Base-by-base conservation (phyloP, 164 flowering plant species). In the Macadamia tetraphylla region DNA sequence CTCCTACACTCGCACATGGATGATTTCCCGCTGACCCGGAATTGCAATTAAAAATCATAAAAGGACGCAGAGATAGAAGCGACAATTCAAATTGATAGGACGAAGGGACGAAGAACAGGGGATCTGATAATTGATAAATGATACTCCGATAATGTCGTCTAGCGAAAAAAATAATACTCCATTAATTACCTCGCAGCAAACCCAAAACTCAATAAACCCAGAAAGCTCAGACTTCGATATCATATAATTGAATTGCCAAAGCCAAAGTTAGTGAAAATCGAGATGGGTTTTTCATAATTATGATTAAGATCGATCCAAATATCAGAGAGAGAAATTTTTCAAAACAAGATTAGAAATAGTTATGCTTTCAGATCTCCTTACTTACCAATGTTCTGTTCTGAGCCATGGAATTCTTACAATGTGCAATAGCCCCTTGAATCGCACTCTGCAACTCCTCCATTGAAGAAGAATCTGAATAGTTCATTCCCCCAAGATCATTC, bases 371-470 rank as follows among this genome's bases (percentile, higher is more conserved):
- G 32, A 80, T 72, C 63, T 81, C 78, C 29, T 76, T 73, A 73
- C 82, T 78, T 29, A 8, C 40, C 62, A 57, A 53, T 42, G 66
- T 65, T 44, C 78, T 77, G 68, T 76, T 81, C 70, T 76, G 83
- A 29, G 70, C 10, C 91, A 94, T 75, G 1, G 98, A 94, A 72
- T 84, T 90, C 85, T 92, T 94, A 78, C 99, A 94, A 74, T 94
- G 95, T 32, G 96, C 92, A 46, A 94, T 94, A 12, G 99, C 99
- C 1, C 99, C 99, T 76, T 92, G 98, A 49, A 94, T 94, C 3
- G 99, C 98, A 68, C 75, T 90, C 81, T 94, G 99, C 70, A 92
- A 64, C 78, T 94, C 99, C 71, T 94, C 97, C 96, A 86, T 90
- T 1, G 98, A 85, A n/a, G 97, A 93, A 3, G 76, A 23, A 51